Base-by-base conservation (phyloP, 2,329 filamentous ascomycete species). In the Phaeoacremonium minimum region DNA sequence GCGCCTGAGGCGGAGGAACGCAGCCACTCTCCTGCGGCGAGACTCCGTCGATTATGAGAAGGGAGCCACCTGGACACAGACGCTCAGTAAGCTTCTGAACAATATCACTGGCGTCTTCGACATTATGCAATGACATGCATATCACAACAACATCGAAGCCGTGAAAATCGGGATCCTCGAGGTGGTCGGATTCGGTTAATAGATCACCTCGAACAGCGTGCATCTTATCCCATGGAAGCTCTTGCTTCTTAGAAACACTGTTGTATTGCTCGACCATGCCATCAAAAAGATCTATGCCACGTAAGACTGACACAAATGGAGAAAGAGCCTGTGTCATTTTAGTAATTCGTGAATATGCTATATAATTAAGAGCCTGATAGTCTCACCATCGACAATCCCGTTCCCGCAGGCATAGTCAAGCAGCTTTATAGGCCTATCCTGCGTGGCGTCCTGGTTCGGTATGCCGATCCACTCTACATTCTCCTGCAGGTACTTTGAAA, bases 201-300 rank as follows among this genome's bases (percentile, higher is more conserved):
- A 51, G 35, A 22, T 51, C 46, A 5, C 38, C 46, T 32, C 45
- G 41, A 13, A 48, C 40, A 26, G 46, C 48, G 15, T 20, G 42
- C 45, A 47, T 50, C 14, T 45, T 36, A 18, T 44, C 35, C 1
- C 39, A 30, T 4, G 34, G 11, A 11, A 44, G 15, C 3, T 42
- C 38, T 1, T 41, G 33, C 7, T 28, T 29, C n/a, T 26, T 18
- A 2, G 43, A 42, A 2, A 36, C 11, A 5, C 41, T 37, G 39
- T 52, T 52, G 39, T 50, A 51, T 18, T 28, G 35, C 26, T 44
- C 32, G 15, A 49, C 46, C 51, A 51, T 53, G 39, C 36, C 33
- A 8, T 46, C 32, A 6, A 46, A 48, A 15, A 52, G 45, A 37
- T 53, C 47, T 4, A 52, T 35, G 17, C 49, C 51, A 11, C 48